Percentiles rank a stretch among this genome's conserved stretches.
Evolutionary conservation across 164 flowering plant genomes (phyloP).

Genomic region (Dillenia suffruticosa): DNA sequence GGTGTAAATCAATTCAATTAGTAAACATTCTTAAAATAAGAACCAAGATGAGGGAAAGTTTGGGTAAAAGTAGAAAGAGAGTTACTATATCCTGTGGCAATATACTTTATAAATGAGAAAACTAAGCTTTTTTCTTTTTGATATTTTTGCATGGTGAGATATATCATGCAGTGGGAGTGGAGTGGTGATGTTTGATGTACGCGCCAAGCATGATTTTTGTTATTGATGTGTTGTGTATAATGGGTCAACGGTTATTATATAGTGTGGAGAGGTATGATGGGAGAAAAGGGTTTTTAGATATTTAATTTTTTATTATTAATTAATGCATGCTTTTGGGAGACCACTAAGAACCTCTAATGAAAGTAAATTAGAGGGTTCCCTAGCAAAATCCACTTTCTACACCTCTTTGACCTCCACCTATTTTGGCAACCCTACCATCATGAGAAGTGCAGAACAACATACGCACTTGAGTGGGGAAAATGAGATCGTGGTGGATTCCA

Average conservation of each 20-base stretch:
- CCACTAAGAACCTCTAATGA: slow-evolving; percentile 5
- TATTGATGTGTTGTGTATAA: too few species aligned
- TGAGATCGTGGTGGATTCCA: slow-evolving; percentile 3
- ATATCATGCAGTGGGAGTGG: too few species aligned
- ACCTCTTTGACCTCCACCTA: slow-evolving; percentile 29
- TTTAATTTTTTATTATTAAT: not conserved
- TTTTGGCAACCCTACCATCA: slow-evolving; percentile 27
- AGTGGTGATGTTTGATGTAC: too few species aligned
- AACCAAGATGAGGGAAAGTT: too few species aligned
- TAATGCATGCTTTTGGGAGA: slow-evolving; percentile 28
- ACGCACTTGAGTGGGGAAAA: slow-evolving; percentile 14
- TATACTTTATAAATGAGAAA: too few species aligned
- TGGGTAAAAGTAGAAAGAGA: too few species aligned
- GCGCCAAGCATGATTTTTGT: too few species aligned
- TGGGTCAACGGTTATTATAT: not conserved
- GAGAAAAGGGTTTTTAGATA: not conserved
- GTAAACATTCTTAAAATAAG: too few species aligned
- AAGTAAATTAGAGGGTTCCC: not conserved
- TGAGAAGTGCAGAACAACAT: slow-evolving; percentile 10
- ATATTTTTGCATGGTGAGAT: too few species aligned
- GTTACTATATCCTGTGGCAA: too few species aligned
- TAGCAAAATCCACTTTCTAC: slow-evolving; percentile 21
- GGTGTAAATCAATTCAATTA: too few species aligned
- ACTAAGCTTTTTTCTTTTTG: too few species aligned
- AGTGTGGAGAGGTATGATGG: not conserved